A percentile compares a stretch with the other conserved stretches of the same genome.
These are phyloP conservation scores for Aethionema arabicum DNA, from an alignment of 345 rosid species.

Conservation along the genomic window DNA sequence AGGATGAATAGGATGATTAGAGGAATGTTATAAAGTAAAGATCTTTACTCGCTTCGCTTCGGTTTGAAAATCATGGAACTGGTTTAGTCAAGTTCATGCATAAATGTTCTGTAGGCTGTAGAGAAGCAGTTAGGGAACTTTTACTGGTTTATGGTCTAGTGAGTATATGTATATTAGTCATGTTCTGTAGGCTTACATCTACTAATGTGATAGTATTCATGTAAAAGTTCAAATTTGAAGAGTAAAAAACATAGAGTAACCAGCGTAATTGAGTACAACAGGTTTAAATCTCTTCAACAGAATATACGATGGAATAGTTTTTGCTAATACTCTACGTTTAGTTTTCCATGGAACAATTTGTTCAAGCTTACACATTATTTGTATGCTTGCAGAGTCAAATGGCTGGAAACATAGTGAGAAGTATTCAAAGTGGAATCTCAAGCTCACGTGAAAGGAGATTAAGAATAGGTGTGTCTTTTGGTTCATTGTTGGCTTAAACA, in stretches of 20 bases:
- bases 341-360: background rate
- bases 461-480: slow-evolving; percentile 43
- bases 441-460: slow-evolving; percentile 53
- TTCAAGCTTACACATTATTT: slow-evolving; percentile 6
- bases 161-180: background rate
- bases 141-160: background rate
- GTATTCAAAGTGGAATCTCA: slow-evolving; percentile 47
- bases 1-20: background rate
- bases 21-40: background rate
- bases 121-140: background rate
- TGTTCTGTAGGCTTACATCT: background rate
- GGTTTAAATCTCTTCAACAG: background rate
- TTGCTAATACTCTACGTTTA: background rate
- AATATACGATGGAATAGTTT: background rate
- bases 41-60: too few species aligned
- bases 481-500: slow-evolving; percentile 5
- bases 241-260: background rate
- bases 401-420: slow-evolving; percentile 52
- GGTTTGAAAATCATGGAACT: background rate
- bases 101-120: background rate
- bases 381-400: slow-evolving; percentile 48
- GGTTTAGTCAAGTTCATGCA: background rate
- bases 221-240: background rate
- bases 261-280: background rate
- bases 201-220: background rate